Evolutionary conservation across 2,329 filamentous ascomycete species (phyloP), one percentile per base, ranked within the genome.

Genomic region (Trichoderma semiorbis): DNA sequence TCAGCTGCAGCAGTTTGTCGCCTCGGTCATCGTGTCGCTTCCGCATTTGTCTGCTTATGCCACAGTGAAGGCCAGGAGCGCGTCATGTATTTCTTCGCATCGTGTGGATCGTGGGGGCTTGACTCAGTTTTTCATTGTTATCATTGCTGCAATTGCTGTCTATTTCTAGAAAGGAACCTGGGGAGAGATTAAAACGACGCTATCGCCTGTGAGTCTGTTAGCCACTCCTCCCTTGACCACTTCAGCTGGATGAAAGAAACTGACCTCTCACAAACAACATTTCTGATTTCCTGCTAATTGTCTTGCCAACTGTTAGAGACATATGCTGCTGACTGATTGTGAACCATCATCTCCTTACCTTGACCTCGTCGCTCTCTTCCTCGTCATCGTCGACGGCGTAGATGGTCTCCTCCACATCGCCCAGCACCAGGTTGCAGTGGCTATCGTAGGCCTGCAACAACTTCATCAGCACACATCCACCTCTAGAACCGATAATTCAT

Each of bases 251-350:
- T 7, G 28, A 8, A 30, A 32, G 43, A 21, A n/a, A 81, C 88
- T 74, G 84, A 95, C 95, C 95, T 93, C 96, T 88, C 72, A 99
- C 95, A 81, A 99, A 99, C 24, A 99, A 85, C 96, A 99, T 99
- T 81, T 98, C 96, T 57, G 94, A 97, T 82, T 98, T 97, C 84
- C 97, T 97, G 84, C 95, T 97, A 74, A 96, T 90, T 16, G 95
- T 97, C 93, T 97, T 32, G n/a, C 26, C 21, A 36, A 26, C 5
- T 1, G 70, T 78, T 30, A 77, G 74, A n/a, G 36, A n/a, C 14
- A 18, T 55, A 26, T 28, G 3, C 2, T 12, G n/a, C n/a, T 30
- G 11, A 11, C n/a, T 30, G 11, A 11, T 14, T n/a, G 24, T 39
- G 18, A 18, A 21, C 12, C n/a, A 57, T 24, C n/a, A 18, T 55